A percentile compares a stretch with the other conserved stretches of the same genome.
Conservation (phyloP, 805 yeast genomes). For the Starmerella khaoyaiensis region DNA sequence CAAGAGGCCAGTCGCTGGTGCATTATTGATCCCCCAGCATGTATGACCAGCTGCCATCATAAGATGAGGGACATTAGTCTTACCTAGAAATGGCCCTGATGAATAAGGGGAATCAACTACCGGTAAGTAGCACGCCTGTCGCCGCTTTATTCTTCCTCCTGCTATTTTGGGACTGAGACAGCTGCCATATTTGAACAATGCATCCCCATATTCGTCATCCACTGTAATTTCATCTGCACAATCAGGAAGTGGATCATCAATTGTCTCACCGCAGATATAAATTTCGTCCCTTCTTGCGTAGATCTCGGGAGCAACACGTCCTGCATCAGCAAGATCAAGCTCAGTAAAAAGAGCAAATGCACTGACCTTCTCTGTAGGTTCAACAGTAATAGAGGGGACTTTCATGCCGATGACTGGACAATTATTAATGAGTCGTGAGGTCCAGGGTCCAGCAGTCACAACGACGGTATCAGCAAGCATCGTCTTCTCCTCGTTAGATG, state of each 20-base stretch:
- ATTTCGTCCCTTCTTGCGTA: slow-evolving; percentile 93
- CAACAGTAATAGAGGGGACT: slow-evolving; percentile 87
- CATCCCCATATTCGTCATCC: slow-evolving; percentile 76
- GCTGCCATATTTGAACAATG: slow-evolving; percentile 67
- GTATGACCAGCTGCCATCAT: slow-evolving; percentile 86
- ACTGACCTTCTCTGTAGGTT: slow-evolving; percentile 69
- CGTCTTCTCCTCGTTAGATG: no score
- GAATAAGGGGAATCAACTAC: slow-evolving; percentile 85
- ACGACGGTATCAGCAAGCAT: slow-evolving; percentile 66
- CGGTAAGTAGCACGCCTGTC: slow-evolving; percentile 93
- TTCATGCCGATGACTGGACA: slow-evolving; percentile 90
- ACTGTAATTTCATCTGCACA: slow-evolving; percentile 89
- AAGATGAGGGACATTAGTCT: slow-evolving; percentile 70
- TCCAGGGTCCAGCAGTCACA: slow-evolving; percentile 92
- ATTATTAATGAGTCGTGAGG: slow-evolving; percentile 74
- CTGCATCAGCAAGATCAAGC: slow-evolving; percentile 45
- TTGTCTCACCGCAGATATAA: slow-evolving; percentile 93
- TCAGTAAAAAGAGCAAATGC: slow-evolving; percentile 94
- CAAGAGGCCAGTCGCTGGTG: slow-evolving; percentile 91
- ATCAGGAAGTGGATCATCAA: slow-evolving; percentile 80
- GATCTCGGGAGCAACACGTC: slow-evolving; percentile 81
- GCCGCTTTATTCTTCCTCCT: slow-evolving; percentile 60
- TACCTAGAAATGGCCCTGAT: slow-evolving; percentile 89
- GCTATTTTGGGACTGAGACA: slow-evolving; percentile 56
- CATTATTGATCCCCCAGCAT: slow-evolving; percentile 98